These are phyloP conservation scores for Eutrema heterophyllum DNA, from an alignment of 345 rosid species.

Conservation along the genomic window DNA sequence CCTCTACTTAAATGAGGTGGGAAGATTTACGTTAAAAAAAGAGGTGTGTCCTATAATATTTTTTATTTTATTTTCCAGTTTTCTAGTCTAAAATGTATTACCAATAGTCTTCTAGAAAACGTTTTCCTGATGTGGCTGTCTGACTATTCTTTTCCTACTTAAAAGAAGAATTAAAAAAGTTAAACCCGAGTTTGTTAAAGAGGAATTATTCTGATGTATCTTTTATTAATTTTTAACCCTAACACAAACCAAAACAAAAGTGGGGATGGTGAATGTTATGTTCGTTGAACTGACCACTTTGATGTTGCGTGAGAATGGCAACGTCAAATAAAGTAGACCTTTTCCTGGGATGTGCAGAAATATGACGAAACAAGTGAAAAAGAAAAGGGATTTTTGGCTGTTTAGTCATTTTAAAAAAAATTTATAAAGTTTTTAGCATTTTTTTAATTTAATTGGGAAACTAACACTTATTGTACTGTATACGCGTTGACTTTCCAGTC, in stretches of 20 bases:
- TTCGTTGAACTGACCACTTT: slow-evolving; percentile 21
- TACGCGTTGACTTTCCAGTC: too few species aligned
- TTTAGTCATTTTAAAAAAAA: too few species aligned
- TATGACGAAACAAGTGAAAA: neutral
- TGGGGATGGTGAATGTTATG: neutral
- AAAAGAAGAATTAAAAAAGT: neutral
- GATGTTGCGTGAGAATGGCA: slow-evolving; percentile 19
- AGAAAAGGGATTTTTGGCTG: too few species aligned
- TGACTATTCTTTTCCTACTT: neutral
- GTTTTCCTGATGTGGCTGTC: neutral
- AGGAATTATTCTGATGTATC: neutral
- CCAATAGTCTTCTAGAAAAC: neutral
- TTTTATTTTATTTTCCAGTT: too few species aligned
- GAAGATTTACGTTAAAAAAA: too few species aligned
- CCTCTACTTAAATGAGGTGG: too few species aligned
- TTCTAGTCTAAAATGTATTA: too few species aligned
- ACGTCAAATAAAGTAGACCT: neutral
- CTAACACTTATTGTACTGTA: too few species aligned
- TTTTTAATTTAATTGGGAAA: too few species aligned
- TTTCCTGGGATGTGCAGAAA: slow-evolving; percentile 1
- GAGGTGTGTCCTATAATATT: too few species aligned
- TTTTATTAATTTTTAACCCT: neutral
- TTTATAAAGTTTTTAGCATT: too few species aligned
- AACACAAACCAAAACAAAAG: neutral
- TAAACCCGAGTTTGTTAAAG: neutral